A percentile compares a stretch with the other conserved stretches of the same genome.
Conservation (phyloP, 139 green algal genomes). For the Pseudopediastrum boryanum region DNA sequence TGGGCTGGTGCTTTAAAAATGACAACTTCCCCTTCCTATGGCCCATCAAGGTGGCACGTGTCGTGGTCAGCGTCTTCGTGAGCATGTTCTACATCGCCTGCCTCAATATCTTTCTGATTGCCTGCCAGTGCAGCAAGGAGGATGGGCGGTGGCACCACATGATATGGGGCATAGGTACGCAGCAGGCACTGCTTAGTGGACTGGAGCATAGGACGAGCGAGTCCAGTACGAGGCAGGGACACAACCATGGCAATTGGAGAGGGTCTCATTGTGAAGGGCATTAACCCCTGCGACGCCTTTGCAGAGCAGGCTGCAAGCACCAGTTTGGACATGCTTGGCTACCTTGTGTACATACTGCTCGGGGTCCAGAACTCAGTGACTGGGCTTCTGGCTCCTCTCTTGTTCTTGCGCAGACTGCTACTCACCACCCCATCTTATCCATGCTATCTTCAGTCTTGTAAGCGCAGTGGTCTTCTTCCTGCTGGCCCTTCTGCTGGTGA, state of each 20-base stretch:
- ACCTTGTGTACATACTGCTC: background rate
- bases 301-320: too few relatives aligned
- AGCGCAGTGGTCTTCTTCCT: conserved; percentile 40
- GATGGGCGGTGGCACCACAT: conserved; percentile 37
- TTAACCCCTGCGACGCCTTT: too few relatives aligned
- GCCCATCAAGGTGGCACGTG: conserved; percentile 61
- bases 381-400: too few relatives aligned
- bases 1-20: conserved; percentile 59
- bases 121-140: conserved; percentile 33
- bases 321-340: background rate
- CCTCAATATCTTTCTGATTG: conserved; percentile 57
- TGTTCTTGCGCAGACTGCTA: conserved; percentile 44
- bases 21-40: conserved; percentile 59
- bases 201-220: too few relatives aligned
- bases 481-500: conserved; percentile 47
- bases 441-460: conserved; percentile 36
- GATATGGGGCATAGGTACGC: conserved; percentile 35
- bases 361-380: too few relatives aligned
- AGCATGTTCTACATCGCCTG: conserved; percentile 57
- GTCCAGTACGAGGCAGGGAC: too few relatives aligned
- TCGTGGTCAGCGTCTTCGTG: conserved; percentile 59
- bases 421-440: conserved; percentile 40
- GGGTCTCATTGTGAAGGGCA: too few relatives aligned
- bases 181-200: too few relatives aligned
- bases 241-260: too few relatives aligned